Percentiles rank a stretch among this genome's conserved stretches.
Evolutionary conservation across 805 yeast species (phyloP).

Genomic region (Starmerella etchellsii): DNA sequence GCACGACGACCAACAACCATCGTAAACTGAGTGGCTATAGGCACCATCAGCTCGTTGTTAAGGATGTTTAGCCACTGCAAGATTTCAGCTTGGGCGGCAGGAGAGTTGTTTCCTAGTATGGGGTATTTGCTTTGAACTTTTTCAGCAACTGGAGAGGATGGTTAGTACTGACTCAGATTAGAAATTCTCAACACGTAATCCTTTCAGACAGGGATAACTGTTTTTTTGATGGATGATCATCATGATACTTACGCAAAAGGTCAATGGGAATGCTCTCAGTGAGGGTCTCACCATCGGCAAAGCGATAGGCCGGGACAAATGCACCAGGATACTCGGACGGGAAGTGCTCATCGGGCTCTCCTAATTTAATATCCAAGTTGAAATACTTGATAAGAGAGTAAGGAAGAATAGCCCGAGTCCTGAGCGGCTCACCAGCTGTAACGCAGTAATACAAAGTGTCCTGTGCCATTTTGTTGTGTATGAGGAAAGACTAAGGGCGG

Average conservation of each 20-base stretch:
- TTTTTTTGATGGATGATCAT: slow-evolving; percentile 25
- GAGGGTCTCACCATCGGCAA: slow-evolving; percentile 49
- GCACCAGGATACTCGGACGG: slow-evolving; percentile 31
- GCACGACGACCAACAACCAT: slow-evolving; percentile 55
- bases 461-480: slow-evolving; percentile 7
- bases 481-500: too few species aligned
- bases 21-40: slow-evolving; percentile 38
- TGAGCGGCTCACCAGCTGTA: slow-evolving; percentile 17
- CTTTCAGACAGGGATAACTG: slow-evolving; percentile 36
- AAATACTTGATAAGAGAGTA: slow-evolving; percentile 36
- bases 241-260: slow-evolving; percentile 35
- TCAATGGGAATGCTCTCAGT: slow-evolving; percentile 52
- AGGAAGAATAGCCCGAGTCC: slow-evolving; percentile 20
- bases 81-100: slow-evolving; percentile 37
- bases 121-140: slow-evolving; percentile 26
- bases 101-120: slow-evolving; percentile 45
- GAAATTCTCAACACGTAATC: slow-evolving; percentile 22
- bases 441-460: slow-evolving; percentile 18
- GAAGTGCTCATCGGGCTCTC: slow-evolving; percentile 34
- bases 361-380: slow-evolving; percentile 44
- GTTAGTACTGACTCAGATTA: slow-evolving; percentile 21
- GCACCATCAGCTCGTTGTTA: slow-evolving; percentile 50
- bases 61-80: slow-evolving; percentile 68
- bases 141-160: slow-evolving; percentile 11
- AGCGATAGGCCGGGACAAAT: slow-evolving; percentile 15